Conservation (phyloP, 2,329 filamentous ascomycete genomes). For the Colletotrichum eremochloae region DNA sequence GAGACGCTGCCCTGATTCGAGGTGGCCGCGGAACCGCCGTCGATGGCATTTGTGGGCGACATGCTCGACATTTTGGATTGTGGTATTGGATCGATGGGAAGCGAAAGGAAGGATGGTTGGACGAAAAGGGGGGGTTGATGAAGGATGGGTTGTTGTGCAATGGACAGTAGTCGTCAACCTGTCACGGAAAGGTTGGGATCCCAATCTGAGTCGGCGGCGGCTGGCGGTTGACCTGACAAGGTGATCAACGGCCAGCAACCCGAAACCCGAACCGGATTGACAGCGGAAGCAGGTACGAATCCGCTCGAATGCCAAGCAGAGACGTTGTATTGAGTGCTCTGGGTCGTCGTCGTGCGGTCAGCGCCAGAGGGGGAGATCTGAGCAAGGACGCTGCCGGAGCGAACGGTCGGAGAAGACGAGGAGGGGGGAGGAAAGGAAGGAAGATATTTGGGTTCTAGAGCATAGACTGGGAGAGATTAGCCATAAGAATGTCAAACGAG, state of each 20-base stretch:
- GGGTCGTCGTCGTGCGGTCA: conserved; percentile 39
- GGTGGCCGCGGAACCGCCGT: conserved; percentile 51
- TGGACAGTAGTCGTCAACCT: conserved; percentile 37
- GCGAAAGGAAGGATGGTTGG: conserved; percentile 47
- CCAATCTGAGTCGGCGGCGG: conserved; percentile 27
- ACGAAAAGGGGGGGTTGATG: conserved; percentile 36
- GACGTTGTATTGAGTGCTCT: conserved; percentile 12
- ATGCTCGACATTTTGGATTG: conserved; percentile 60
- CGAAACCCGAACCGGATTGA: conserved; percentile 10
- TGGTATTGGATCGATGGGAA: conserved; percentile 45
- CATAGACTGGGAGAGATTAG: conserved; percentile 39
- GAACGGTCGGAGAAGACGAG: conserved; percentile 36
- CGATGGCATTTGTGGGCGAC: conserved; percentile 57
- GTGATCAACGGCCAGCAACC: conserved; percentile 45
- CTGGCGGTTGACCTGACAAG: conserved; percentile 41
- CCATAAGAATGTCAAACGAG: conserved; percentile 19
- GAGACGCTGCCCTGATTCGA: conserved; percentile 60
- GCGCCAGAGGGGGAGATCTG: conserved; percentile 40
- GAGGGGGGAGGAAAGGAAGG: conserved; percentile 21
- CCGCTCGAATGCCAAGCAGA: conserved; percentile 12
- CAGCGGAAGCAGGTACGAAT: background rate
- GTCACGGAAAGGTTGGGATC: conserved; percentile 31
- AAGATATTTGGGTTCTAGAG: conserved; percentile 22
- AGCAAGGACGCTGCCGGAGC: conserved; percentile 42
- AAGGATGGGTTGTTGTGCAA: conserved; percentile 41